phyloP scores from a whole-genome alignment of 2,329 filamentous ascomycete species.

The Paecilomyces variotii region DNA sequence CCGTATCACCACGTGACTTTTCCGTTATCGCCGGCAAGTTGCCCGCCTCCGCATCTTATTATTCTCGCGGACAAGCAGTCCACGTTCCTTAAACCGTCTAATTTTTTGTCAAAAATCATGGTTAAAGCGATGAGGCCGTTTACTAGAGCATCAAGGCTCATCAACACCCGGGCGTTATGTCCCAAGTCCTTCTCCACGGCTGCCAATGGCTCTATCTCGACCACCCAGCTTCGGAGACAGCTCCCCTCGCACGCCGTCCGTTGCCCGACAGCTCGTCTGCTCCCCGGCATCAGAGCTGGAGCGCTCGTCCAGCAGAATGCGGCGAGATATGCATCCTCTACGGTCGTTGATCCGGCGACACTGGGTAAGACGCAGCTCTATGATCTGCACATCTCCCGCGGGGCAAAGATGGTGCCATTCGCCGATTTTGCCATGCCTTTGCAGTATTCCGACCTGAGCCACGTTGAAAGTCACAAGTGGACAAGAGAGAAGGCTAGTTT shows the following conservation, averaged over 20 bases:
- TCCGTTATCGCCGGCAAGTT: conserved; percentile 15
- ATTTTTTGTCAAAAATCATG: neutral
- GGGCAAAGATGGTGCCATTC: conserved; percentile 95
- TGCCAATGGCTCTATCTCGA: conserved; percentile 20
- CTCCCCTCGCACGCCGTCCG: conserved; percentile 18
- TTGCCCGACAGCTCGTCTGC: conserved; percentile 5
- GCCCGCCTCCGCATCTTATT: conserved; percentile 9
- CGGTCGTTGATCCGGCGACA: conserved; percentile 9
- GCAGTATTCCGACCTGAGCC: conserved; percentile 69
- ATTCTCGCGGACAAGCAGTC: neutral
- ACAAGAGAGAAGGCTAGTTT: conserved; percentile 80
- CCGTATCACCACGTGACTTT: conserved; percentile 33
- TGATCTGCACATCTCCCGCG: conserved; percentile 66
- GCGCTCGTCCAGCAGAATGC: conserved; percentile 8
- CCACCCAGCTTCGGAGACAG: conserved; percentile 18
- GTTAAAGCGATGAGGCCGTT: conserved; percentile 9
- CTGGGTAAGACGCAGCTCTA: conserved; percentile 60
- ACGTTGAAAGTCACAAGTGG: conserved; percentile 81
- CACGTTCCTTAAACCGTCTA: neutral
- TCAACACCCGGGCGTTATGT: conserved; percentile 16
- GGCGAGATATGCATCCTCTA: conserved; percentile 26
- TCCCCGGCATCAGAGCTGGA: conserved; percentile 6
- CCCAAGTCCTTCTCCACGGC: conserved; percentile 17
- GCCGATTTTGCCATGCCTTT: conserved; percentile 90
- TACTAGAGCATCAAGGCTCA: conserved; percentile 21